Conservation (phyloP, 1,284 basidiomycete genomes). For the Marasmius tenuissimus region DNA sequence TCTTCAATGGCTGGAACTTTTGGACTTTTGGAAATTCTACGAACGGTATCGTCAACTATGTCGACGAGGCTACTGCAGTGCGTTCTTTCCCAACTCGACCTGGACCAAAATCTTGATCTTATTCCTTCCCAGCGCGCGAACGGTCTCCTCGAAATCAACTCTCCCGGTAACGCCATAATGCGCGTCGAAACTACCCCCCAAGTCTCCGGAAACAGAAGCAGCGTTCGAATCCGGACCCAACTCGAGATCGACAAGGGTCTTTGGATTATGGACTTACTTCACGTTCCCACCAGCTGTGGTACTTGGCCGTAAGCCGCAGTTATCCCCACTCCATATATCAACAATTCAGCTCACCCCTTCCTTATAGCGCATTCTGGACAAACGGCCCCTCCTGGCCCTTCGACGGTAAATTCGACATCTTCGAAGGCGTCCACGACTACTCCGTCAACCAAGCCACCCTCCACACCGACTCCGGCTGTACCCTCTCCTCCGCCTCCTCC, state of each 20-base stretch:
- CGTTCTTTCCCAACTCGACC: slow-evolving; percentile 20
- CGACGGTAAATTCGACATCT: slow-evolving; percentile 64
- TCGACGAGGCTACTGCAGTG: slow-evolving; percentile 58
- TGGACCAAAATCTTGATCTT: no score
- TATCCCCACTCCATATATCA: background rate
- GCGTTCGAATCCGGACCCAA: slow-evolving; percentile 75
- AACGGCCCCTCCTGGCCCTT: slow-evolving; percentile 71
- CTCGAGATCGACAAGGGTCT: slow-evolving; percentile 66
- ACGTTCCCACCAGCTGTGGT: slow-evolving; percentile 90
- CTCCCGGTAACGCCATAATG: slow-evolving; percentile 76
- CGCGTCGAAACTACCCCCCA: slow-evolving; percentile 77
- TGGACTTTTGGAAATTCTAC: slow-evolving; percentile 73
- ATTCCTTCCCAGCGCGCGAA: slow-evolving; percentile 38
- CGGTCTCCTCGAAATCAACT: slow-evolving; percentile 61
- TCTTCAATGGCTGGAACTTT: slow-evolving; percentile 84
- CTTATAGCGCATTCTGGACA: slow-evolving; percentile 46
- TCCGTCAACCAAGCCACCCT: slow-evolving; percentile 80
- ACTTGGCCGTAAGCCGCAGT: slow-evolving; percentile 67
- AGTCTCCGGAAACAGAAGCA: slow-evolving; percentile 65
- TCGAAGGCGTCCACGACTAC: slow-evolving; percentile 81
- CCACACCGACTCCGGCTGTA: slow-evolving; percentile 76
- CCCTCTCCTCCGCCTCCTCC: slow-evolving; percentile 51
- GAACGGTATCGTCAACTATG: slow-evolving; percentile 47
- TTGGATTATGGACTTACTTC: slow-evolving; percentile 80
- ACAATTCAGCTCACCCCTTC: slow-evolving; percentile 3